Evolutionary conservation across 352 stramenopile genomes (phyloP).

Genomic region (Globisporangium orthogonon): DNA sequence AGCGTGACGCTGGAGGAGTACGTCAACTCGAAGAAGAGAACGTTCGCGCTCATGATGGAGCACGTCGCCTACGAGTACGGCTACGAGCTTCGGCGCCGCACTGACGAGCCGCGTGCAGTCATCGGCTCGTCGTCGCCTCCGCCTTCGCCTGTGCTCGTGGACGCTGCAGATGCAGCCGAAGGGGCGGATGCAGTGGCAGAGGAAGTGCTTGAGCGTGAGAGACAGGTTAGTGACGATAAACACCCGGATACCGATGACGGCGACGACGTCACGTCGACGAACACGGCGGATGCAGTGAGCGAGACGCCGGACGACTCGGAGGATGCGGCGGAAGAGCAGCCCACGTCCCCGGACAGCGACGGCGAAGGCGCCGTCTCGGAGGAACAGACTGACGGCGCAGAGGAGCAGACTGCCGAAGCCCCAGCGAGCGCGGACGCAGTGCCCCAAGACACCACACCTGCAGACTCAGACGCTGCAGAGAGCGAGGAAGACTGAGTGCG

Average conservation of each 20-base stretch:
- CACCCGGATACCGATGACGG: background rate
- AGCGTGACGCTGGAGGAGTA: background rate
- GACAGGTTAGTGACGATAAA: background rate
- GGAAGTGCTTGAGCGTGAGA: background rate
- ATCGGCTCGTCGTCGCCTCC: background rate
- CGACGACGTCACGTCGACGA: background rate
- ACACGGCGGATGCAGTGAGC: background rate
- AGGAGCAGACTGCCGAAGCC: background rate
- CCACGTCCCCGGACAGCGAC: background rate
- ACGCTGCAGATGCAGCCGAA: background rate
- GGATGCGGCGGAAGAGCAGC: background rate
- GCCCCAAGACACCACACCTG: background rate
- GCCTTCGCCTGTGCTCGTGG: background rate
- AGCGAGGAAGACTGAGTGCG: background rate
- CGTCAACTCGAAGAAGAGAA: background rate
- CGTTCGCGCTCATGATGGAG: constrained; percentile 1
- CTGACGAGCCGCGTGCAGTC: background rate
- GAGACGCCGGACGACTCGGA: background rate
- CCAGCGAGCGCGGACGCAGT: background rate
- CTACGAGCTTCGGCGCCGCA: background rate
- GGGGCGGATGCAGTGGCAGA: background rate
- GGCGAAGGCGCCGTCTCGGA: background rate
- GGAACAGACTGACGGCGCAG: background rate
- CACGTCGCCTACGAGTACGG: background rate
- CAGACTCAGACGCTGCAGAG: background rate